phyloP scores from a whole-genome alignment of 768 basidiomycete species.

The button mushroom (Agaricus bisporus) region DNA sequence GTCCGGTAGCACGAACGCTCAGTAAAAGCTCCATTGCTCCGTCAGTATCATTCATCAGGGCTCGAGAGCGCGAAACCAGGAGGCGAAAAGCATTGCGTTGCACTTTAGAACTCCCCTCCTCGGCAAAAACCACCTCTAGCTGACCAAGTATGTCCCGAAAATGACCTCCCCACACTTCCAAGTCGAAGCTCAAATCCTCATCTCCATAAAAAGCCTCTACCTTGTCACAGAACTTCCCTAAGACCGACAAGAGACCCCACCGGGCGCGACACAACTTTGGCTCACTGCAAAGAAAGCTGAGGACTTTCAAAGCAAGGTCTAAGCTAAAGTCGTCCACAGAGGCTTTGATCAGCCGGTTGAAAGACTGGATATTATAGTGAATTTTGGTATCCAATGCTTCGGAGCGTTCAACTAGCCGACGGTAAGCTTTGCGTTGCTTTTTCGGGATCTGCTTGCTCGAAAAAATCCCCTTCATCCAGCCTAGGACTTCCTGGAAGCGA shows the following conservation, averaged over 20 bases:
- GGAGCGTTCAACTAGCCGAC: too few species aligned
- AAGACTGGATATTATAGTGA: neutral
- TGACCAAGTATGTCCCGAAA: conserved; percentile 26
- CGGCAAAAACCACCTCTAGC: conserved; percentile 6
- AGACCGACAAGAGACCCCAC: conserved; percentile 14
- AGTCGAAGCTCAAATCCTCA: neutral
- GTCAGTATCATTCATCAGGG: neutral
- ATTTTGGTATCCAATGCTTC: neutral
- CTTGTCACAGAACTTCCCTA: conserved; percentile 19
- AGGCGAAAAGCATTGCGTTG: neutral
- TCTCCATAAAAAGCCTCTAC: conserved; percentile 12
- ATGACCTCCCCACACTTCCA: conserved; percentile 16
- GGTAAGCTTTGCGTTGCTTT: too few species aligned
- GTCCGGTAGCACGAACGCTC: neutral
- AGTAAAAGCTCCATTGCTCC: conserved; percentile 1
- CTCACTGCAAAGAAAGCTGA: conserved; percentile 17
- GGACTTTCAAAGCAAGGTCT: conserved; percentile 35
- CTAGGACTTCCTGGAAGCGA: too few species aligned
- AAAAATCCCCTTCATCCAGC: too few species aligned
- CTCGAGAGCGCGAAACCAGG: neutral
- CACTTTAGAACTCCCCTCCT: neutral
- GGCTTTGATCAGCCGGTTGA: neutral
- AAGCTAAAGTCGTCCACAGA: conserved; percentile 22
- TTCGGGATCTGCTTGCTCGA: too few species aligned
- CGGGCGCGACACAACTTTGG: neutral